Percentiles rank a stretch among this genome's conserved stretches.
Conservation (phyloP, 768 basidiomycete species). For the Xerocomellus intermedius region DNA sequence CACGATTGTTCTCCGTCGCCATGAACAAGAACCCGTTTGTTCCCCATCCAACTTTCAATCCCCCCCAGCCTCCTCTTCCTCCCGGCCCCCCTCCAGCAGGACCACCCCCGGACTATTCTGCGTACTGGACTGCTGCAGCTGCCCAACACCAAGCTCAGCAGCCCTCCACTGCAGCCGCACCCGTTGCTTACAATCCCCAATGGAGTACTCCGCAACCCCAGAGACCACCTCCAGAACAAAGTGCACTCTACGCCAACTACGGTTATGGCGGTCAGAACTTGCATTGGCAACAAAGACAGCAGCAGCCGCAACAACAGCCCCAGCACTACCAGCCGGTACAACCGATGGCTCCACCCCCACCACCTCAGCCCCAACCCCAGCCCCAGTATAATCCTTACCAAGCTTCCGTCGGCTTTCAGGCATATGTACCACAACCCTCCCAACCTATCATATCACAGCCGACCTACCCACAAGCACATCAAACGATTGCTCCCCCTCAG, state of each 20-base stretch:
- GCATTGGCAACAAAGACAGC: constrained; percentile 67
- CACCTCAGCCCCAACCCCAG: constrained; percentile 55
- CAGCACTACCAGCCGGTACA: constrained; percentile 52
- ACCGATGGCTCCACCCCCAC: constrained; percentile 50
- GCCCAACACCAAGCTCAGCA: constrained; percentile 43
- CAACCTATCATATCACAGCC: constrained; percentile 52
- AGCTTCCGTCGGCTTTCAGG: constrained; percentile 60
- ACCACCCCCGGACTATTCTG: constrained; percentile 72
- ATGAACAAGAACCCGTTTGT: constrained; percentile 90
- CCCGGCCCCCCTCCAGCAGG: constrained; percentile 77
- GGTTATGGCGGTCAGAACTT: constrained; percentile 75
- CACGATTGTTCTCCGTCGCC: constrained; percentile 6
- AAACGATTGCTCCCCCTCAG: constrained; percentile 39
- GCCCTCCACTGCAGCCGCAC: constrained; percentile 35
- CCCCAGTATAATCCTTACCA: constrained; percentile 78
- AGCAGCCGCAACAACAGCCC: constrained; percentile 46
- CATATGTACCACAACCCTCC: constrained; percentile 63
- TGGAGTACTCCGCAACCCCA: constrained; percentile 65
- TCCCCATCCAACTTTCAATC: constrained; percentile 63
- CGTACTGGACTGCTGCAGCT: constrained; percentile 69
- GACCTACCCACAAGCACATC: constrained; percentile 44
- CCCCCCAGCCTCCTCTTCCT: constrained; percentile 74
- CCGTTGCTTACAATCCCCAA: constrained; percentile 59
- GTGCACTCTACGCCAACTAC: constrained; percentile 86
- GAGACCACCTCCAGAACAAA: constrained; percentile 73